These are phyloP conservation scores for Melaleuca quinquenervia DNA, from an alignment of 345 rosid genomes.

Conservation along the genomic window DNA sequence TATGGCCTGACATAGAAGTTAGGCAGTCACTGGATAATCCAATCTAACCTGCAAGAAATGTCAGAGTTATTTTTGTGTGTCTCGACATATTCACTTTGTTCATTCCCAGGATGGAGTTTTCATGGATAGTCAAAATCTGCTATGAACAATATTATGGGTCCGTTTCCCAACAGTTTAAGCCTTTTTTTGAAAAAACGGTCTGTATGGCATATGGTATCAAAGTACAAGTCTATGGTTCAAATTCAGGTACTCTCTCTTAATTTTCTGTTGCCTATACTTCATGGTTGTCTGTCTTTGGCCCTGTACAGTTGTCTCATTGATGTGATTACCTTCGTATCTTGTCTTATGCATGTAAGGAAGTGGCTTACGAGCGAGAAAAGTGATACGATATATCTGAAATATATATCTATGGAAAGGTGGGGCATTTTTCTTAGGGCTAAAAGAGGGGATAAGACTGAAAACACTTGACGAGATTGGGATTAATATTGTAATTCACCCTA, in stretches of 20 bases:
- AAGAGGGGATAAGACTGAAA: not conserved
- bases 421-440: not conserved
- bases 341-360: not conserved
- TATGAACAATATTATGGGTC: not conserved
- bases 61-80: not conserved
- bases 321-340: not conserved
- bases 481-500: not conserved
- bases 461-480: not conserved
- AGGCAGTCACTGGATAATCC: not conserved
- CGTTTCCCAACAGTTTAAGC: not conserved
- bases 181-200: not conserved
- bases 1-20: not conserved
- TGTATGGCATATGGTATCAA: not conserved
- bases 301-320: not conserved
- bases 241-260: not conserved
- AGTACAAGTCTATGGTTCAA: not conserved
- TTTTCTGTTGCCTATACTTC: not conserved
- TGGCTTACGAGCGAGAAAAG: not conserved
- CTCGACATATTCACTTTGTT: not conserved
- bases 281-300: not conserved
- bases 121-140: not conserved
- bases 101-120: not conserved
- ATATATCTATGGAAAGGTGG: not conserved
- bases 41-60: not conserved
- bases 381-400: not conserved